Evolutionary conservation across 441 rosid genomes (phyloP), one percentile per base, ranked within the genome.

Genomic region (Erodium texanum): DNA sequence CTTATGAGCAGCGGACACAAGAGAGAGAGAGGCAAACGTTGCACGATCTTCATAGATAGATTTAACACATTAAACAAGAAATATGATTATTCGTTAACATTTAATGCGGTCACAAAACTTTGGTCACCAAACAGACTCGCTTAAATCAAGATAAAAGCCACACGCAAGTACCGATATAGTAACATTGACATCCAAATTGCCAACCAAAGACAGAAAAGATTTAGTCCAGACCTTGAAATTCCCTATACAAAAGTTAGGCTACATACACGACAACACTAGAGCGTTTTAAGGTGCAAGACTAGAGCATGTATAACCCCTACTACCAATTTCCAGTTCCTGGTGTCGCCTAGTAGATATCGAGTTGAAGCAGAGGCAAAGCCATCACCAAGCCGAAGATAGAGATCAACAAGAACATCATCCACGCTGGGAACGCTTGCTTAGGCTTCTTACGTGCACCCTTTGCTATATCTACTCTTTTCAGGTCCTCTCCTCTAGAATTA

Each of bases 301-400:
- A 22, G 63, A 59, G 29, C 27, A 11, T 18, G 29, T 20, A 59
- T 23, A 74, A 76, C 41, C 71, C 54, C 63, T 74, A 32, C 6
- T 32, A 72, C 50, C 63, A 16, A 67, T 62, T 71, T 66, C 71
- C 63, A 66, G 56, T 69, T 61, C 14, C 29, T 36, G 29, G 64
- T 48, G 52, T 45, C n/a, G n/a, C n/a, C 56, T 65, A 16, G 19
- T 16, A 18, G 27, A 56, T 59, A 62, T 89, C 80, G 90, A 70
- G 93, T 74, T 94, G 98, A 70, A 94, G 97, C 74, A 94, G 78
- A 41, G 99, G 99, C 78, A 94, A 79, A 1, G 99, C 96, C 99
- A 94, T 94, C 66, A 94, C 94, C 16, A 92, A 70, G 34, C 99
- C 97, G 43, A 92, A 87, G 73, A 90, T 82, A 4, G 98, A 94